Conservation (phyloP, 2,329 filamentous ascomycete genomes). For the Botrytis fabae region DNA sequence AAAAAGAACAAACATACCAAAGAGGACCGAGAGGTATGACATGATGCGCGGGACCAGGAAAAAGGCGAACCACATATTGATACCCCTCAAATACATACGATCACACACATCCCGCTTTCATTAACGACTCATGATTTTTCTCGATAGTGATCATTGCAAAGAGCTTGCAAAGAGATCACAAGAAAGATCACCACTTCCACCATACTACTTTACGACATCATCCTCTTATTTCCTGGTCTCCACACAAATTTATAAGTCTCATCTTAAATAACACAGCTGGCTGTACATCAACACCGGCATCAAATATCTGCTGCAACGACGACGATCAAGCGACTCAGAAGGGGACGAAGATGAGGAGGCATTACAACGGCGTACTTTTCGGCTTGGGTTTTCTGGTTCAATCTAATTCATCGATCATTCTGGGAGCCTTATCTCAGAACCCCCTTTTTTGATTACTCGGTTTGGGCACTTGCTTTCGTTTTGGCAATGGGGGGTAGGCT, state of each 20-base stretch:
- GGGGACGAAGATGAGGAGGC: constrained; percentile 21
- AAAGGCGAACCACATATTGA: constrained; percentile 15
- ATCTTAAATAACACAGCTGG: constrained; percentile 17
- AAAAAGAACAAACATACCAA: constrained; percentile 18
- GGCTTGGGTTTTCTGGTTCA: constrained; percentile 19
- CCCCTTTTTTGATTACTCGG: constrained; percentile 13
- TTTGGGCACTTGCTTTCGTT: constrained; percentile 20
- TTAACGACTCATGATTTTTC: constrained; percentile 21
- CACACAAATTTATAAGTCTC: constrained; percentile 8
- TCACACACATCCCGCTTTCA: constrained; percentile 13
- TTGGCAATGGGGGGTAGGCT: constrained; percentile 20
- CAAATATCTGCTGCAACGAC: constrained; percentile 16
- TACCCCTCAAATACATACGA: constrained; percentile 15
- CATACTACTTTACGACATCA: constrained; percentile 10
- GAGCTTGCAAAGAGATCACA: constrained; percentile 19
- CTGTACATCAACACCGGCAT: constrained; percentile 15
- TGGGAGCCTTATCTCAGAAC: constrained; percentile 18
- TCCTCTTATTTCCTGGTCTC: constrained; percentile 11
- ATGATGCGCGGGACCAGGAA: constrained; percentile 14
- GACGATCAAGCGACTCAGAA: constrained; percentile 20
- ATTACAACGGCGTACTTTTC: constrained; percentile 22
- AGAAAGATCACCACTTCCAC: constrained; percentile 16
- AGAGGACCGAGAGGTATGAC: constrained; percentile 18
- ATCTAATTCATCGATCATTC: constrained; percentile 23
- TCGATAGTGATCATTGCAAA: constrained; percentile 15